Evolutionary conservation across 306 rosid genomes (phyloP), one percentile per base, ranked within the genome.

Genomic region (Vachellia collinsii): DNA sequence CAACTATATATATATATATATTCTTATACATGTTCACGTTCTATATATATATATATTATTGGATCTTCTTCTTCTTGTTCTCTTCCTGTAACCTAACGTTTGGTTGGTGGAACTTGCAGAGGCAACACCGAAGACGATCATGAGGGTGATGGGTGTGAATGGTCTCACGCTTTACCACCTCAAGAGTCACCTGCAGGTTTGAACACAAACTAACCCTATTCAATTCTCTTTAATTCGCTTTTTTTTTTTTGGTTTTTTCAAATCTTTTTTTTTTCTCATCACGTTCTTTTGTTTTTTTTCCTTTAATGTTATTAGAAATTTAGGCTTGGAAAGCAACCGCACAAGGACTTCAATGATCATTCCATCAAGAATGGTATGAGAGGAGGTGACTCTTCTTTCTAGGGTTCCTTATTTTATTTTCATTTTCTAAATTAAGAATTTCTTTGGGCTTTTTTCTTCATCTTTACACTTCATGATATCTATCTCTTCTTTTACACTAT

Each of bases 141-240:
- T 96, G 99, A 92, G 99, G 85, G 99, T 93, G 43, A 96, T 96
- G 99, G 97, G 99, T 75, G 99, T 96, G 84, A 96, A 96, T 89
- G 99, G 99, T 79, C 98, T 96, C 23, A 96, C 99, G 75, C 98
- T 96, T 88, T 96, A 96, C 93, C 99, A 96, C 88, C 97, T 96
- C 84, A 96, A 96, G 92, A 96, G 99, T 86, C 99, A 96, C 29
- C 99, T 96, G 47, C 99, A 96, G 99, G 99, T 95, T 81, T 87
- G 83, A 79, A 61, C 66, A 56, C 73, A 44, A 56, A 56, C 14
- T 12, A 29, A 29, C 20, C 3, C 11, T 9, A 80, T 56, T 8
- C 19, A 16, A 81, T 86, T 65, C 50, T 41, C 63, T 71, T 82
- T 14, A 3, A 16, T 50, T 68, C 63, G 80, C 83, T 81, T 44